Conservation (phyloP, 78 protist genomes). For the Ministeria vibrans region DNA sequence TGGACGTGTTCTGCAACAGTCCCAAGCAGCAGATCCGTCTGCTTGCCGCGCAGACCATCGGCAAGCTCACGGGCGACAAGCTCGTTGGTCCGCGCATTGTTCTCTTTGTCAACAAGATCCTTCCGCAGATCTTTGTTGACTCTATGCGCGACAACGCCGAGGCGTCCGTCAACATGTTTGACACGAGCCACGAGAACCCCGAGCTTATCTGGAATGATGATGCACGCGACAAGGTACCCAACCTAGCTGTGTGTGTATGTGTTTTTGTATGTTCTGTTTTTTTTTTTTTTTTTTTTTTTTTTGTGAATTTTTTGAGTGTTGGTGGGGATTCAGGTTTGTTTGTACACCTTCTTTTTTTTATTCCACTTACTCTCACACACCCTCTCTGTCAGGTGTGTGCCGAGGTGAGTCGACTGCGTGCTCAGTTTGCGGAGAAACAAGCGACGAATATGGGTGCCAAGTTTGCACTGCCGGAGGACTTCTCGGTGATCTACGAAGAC, state of each 20-base stretch:
- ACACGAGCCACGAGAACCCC: constrained; percentile 32
- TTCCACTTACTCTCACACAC: background rate
- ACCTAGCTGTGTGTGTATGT: background rate
- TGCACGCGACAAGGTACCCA: constrained; percentile 10
- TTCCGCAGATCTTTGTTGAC: constrained; percentile 65
- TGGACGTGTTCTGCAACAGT: constrained; percentile 23
- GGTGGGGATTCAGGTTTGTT: background rate
- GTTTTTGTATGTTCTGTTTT: background rate
- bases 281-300: background rate
- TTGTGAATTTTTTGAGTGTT: background rate
- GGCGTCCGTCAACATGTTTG: constrained; percentile 47
- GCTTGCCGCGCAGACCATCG: constrained; percentile 1
- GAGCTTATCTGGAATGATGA: constrained; percentile 42
- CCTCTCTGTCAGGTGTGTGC: background rate
- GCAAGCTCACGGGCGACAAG: constrained; percentile 31
- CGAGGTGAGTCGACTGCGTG: too few relatives aligned
- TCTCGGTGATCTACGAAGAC: constrained; percentile 9
- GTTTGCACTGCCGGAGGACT: background rate
- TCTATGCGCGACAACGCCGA: constrained; percentile 60
- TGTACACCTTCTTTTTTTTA: background rate
- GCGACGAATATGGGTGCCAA: background rate
- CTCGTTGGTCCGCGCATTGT: constrained; percentile 41
- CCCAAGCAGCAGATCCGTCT: background rate
- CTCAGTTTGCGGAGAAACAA: background rate
- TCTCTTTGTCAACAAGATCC: constrained; percentile 22